Base-by-base conservation (phyloP, 768 basidiomycete genomes). In the Tephrocybe sp. region DNA sequence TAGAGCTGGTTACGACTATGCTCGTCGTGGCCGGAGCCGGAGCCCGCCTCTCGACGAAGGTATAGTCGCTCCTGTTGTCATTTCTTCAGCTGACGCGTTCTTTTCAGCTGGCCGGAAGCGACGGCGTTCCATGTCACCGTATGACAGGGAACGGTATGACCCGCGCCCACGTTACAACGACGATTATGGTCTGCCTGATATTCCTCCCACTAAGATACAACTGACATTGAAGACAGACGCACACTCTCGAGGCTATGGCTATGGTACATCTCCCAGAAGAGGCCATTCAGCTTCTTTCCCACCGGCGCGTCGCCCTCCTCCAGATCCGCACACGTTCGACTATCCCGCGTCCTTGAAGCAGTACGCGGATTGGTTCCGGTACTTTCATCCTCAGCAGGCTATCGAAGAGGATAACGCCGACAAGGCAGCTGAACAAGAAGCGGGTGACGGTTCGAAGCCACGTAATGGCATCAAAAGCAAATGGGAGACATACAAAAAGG, bases 401-500 rank as follows among this genome's bases (percentile, higher is more conserved):
- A 75, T 76, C 6, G 88, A 92, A 53, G 92, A 93, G 68, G 91
- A 94, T 61, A 84, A 76, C 43, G 82, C 84, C 39, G 90, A 91
- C 72, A 90, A 90, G 61, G 86, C 83, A 42, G 88, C 89, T 12
- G 89, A 92, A 59, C 84, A 85, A 64, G 86, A 89, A 64, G 88
- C 89, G 7, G 88, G 83, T 15, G 86, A 91, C 60, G 89, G 88
- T 30, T 77, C 84, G 22, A 90, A 89, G 65, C 89, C 90, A 35
- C 83, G 89, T 34, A 89, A 89, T 55, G 89, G 89, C 45, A 92
- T 92, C 69, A 85, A 83, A 67, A 67, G 79, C 52, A 82, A 83
- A 41, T 97, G 93, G 86, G 92, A 96, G 68, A 91, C 90, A 63
- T 96, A 97, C 66, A 92, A 93, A 71, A 94, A 93, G 69, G 87